Percentiles rank a stretch among this genome's conserved stretches.
Conservation (phyloP, 345 rosid genomes). For the Melastoma malabathricum region DNA sequence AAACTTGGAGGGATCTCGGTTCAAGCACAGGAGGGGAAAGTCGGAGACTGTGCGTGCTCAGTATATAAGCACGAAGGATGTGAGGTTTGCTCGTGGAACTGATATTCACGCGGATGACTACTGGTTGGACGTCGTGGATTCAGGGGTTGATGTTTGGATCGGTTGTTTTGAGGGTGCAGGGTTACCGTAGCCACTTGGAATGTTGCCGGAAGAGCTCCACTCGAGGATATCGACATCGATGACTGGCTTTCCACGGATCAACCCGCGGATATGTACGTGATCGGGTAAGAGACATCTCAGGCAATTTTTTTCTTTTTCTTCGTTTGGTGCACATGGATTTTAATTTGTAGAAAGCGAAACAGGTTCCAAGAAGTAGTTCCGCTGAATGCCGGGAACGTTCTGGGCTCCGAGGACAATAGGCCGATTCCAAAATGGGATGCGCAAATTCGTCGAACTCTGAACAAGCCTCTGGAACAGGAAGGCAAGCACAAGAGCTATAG, state of each 20-base stretch:
- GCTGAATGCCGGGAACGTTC: constrained; percentile 81
- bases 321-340: neutral
- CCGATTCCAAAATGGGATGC: constrained; percentile 94
- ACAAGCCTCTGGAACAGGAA: constrained; percentile 44
- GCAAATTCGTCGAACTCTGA: constrained; percentile 71
- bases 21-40: constrained; percentile 78
- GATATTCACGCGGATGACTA: neutral
- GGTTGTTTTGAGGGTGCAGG: constrained; percentile 24
- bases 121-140: neutral
- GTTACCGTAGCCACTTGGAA: constrained; percentile 88
- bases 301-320: neutral
- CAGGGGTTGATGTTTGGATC: constrained; percentile 1
- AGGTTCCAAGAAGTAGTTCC: constrained; percentile 99
- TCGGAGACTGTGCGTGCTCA: constrained; percentile 92
- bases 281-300: constrained; percentile 41
- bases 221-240: constrained; percentile 61
- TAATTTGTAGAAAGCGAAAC: neutral
- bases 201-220: constrained; percentile 81
- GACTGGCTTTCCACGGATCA: constrained; percentile 82
- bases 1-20: constrained; percentile 29
- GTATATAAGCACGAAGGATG: constrained; percentile 78
- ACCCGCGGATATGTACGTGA: constrained; percentile 73
- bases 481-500: constrained; percentile 54
- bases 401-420: constrained; percentile 81
- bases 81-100: constrained; percentile 43